Percentiles rank a stretch among this genome's conserved stretches.
phyloP scores from a whole-genome alignment of 1,284 basidiomycete species.

The Waitea zeae region DNA sequence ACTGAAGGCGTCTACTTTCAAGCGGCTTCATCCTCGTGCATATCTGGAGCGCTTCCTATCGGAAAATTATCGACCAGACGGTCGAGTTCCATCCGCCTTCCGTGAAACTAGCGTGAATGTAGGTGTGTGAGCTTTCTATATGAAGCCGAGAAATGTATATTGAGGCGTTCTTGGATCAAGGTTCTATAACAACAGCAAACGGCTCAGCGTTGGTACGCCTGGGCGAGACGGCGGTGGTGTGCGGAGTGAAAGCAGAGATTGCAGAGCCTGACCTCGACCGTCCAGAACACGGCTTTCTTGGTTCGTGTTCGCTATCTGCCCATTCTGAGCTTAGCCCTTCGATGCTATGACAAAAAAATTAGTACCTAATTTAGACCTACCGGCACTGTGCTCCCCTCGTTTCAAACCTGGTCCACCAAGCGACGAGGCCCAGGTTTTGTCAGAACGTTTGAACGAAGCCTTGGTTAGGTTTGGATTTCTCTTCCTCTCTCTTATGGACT shows the following conservation, averaged over 20 bases:
- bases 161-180: no score
- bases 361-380: constrained; percentile 83
- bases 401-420: constrained; percentile 91
- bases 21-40: constrained; percentile 64
- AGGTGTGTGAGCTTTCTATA: constrained; percentile 30
- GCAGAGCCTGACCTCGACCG: constrained; percentile 70
- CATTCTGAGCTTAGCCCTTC: not conserved
- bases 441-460: constrained; percentile 64
- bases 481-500: constrained; percentile 2
- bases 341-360: constrained; percentile 20
- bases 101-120: constrained; percentile 55
- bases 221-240: constrained; percentile 82
- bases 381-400: constrained; percentile 79
- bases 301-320: constrained; percentile 32
- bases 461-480: constrained; percentile 21
- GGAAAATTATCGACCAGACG: constrained; percentile 61
- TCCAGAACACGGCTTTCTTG: constrained; percentile 67
- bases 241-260: constrained; percentile 90
- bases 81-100: constrained; percentile 43
- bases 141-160: constrained; percentile 1
- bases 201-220: constrained; percentile 82
- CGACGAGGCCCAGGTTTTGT: constrained; percentile 83
- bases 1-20: constrained; percentile 60
- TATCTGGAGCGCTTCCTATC: constrained; percentile 69
- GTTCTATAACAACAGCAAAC: constrained; percentile 81